Evolutionary conservation across 345 rosid species (phyloP), one percentile per base, ranked within the genome.

Genomic region (Aurinia saxatilis): DNA sequence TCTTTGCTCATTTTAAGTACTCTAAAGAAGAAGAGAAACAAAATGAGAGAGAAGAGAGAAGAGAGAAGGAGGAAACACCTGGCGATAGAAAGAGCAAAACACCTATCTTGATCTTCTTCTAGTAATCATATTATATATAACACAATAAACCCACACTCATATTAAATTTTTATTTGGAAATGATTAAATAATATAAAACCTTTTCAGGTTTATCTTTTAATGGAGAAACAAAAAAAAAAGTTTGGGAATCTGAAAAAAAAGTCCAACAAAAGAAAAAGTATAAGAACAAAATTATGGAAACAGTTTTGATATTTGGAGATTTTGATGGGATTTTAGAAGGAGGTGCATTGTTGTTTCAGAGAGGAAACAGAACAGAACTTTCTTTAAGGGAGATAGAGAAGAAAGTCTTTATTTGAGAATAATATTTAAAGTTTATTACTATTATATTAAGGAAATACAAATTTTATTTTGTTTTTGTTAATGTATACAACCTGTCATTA

Each of bases 281-380:
- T n/a, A n/a, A n/a, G n/a, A n/a, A n/a, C n/a, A n/a, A n/a, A n/a
- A n/a, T n/a, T n/a, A n/a, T n/a, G n/a, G n/a, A 45, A 66, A 3
- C 8, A 34, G 27, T 12, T 36, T 16, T 8, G 33, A 47, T 13
- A 3, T 30, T 1, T 13, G 13, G 9, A 19, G 52, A 35, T 11
- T 60, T 42, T 41, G 41, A 25, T 10, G 39, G 7, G 14, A 8
- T 12, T 35, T 11, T 16, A 9, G 8, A n/a, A 46, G 34, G 30
- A 50, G 50, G 30, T 70, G 68, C 74, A 70, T 53, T 70, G 25
- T 21, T 21, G 68, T 4, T 62, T 69, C 56, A 54, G 19, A 69
- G 46, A 53, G 45, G 25, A 21, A 60, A 61, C 63, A 37, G 23
- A 18, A 68, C 46, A 16, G 30, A 70, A 47, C 45, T 70, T 53